These are phyloP conservation scores for Dillenia suffruticosa DNA, from an alignment of 164 flowering plant species.

Conservation along the genomic window DNA sequence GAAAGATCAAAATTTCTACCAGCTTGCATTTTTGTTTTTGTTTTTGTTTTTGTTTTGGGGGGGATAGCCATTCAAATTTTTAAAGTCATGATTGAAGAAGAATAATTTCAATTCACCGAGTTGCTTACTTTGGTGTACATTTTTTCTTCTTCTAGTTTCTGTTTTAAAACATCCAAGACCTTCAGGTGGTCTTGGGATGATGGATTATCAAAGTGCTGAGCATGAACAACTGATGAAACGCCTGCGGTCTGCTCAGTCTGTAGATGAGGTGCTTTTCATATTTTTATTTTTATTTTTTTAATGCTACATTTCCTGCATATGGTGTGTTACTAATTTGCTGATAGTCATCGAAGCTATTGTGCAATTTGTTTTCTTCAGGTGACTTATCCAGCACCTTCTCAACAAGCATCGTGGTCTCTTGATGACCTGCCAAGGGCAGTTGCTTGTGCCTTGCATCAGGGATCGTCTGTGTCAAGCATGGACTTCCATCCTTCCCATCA, in stretches of 20 bases:
- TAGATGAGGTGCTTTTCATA: conserved; percentile 58
- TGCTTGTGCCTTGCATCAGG: conserved; percentile 63
- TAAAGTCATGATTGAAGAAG: too few species aligned
- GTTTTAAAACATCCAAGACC: conserved; percentile 75
- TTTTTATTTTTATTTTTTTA: too few species aligned
- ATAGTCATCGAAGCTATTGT: neutral
- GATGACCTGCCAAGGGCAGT: conserved; percentile 84
- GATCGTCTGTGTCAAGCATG: conserved; percentile 79
- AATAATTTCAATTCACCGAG: too few species aligned
- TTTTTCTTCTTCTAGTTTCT: conserved; percentile 33
- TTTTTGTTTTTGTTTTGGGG: too few species aligned
- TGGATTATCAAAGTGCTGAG: conserved; percentile 75
- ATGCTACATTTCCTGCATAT: too few species aligned
- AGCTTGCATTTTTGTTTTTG: neutral
- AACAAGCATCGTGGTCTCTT: conserved; percentile 57
- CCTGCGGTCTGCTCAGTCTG: conserved; percentile 61
- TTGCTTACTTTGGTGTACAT: neutral
- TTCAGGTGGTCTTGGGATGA: conserved; percentile 59
- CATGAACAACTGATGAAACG: conserved; percentile 89
- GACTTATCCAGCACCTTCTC: conserved; percentile 57
- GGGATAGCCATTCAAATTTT: too few species aligned
- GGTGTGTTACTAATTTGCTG: too few species aligned
- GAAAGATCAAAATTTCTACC: too few species aligned
- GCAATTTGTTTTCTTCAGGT: conserved; percentile 33
- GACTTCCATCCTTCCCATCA: conserved; percentile 89